Evolutionary conservation across 768 basidiomycete genomes (phyloP), one percentile per base, ranked within the genome.

Genomic region (Vishniacozyma victoriae): DNA sequence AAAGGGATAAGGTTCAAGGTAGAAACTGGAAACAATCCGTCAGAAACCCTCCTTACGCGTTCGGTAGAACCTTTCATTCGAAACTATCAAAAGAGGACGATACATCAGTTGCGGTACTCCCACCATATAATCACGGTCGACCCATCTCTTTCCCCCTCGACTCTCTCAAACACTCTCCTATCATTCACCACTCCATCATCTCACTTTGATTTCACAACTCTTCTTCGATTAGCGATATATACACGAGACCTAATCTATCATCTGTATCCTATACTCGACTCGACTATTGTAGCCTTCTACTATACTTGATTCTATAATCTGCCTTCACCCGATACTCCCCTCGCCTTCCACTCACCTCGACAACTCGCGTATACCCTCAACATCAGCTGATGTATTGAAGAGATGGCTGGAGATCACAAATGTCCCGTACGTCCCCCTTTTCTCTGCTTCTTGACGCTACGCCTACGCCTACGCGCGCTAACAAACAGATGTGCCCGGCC

Each of bases 401-500:
- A n/a, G 18, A 52, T 52, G 51, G 51, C 43, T 20, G 51, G 51
- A 36, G 51, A 52, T 29, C 51, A 52, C 33, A 46, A 52, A 25
- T 52, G 51, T 25, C 51, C 51, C 6, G 51, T 52, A 35, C 25
- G 49, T 44, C n/a, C n/a, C 6, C 7, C 25, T 12, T 4, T 22
- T n/a, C 24, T 19, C 22, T 13, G 7, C 4, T 33, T 33, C n/a
- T n/a, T n/a, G n/a, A n/a, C n/a, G n/a, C 5, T 16, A 7, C 25
- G 15, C 39, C 20, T 4, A 22, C 39, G 25, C 19, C 39, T 9
- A 5, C 19, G 20, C 18, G 19, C 15, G 27, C 15, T 20, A 22
- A 33, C 29, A 33, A 22, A 23, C 18, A 67, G 66, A 54, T 71
- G 1, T 71, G 69, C 42, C 50, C 56, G 35, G 67, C 64, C n/a